phyloP scores from a whole-genome alignment of 345 rosid genomes.

The Clarkia xantiana region DNA sequence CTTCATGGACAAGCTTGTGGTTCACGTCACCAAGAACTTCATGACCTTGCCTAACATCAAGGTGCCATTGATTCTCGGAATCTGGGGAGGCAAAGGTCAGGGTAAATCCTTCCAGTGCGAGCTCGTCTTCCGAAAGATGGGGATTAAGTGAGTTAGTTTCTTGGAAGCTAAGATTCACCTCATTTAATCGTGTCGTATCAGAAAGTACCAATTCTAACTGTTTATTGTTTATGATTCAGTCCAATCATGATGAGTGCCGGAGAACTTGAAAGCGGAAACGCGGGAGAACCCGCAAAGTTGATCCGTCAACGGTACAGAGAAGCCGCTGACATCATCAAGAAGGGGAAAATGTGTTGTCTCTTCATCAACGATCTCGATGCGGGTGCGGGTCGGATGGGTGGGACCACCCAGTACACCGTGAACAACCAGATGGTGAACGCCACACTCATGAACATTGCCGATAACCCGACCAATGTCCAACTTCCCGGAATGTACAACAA shows the following conservation, averaged over 20 bases:
- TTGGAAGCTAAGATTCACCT: too few relatives aligned
- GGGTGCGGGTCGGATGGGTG: slow-evolving; percentile 91
- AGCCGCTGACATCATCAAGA: slow-evolving; percentile 85
- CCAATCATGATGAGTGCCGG: slow-evolving; percentile 99
- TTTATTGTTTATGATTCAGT: slow-evolving; percentile 25
- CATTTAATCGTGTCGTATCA: too few relatives aligned
- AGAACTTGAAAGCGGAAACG: slow-evolving; percentile 97
- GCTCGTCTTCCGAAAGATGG: slow-evolving; percentile 98
- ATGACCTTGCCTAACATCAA: slow-evolving; percentile 83
- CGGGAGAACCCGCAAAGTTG: slow-evolving; percentile 91
- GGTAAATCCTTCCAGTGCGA: slow-evolving; percentile 98
- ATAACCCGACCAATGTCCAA: slow-evolving; percentile 81
- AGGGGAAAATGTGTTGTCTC: slow-evolving; percentile 90
- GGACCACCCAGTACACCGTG: slow-evolving; percentile 92
- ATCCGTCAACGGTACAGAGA: slow-evolving; percentile 98
- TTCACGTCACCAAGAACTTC: slow-evolving; percentile 95
- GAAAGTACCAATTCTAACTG: background rate
- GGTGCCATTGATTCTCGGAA: slow-evolving; percentile 92
- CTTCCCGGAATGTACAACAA: slow-evolving; percentile 99
- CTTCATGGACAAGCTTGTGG: slow-evolving; percentile 97
- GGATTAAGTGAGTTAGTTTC: slow-evolving; percentile 86
- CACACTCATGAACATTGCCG: slow-evolving; percentile 99
- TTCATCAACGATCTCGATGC: slow-evolving; percentile 98
- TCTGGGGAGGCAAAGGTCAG: slow-evolving; percentile 99
- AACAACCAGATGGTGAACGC: slow-evolving; percentile 99